Evolutionary conservation across 305 asterid genomes (phyloP).

Genomic region (Fraxinus baroniana): DNA sequence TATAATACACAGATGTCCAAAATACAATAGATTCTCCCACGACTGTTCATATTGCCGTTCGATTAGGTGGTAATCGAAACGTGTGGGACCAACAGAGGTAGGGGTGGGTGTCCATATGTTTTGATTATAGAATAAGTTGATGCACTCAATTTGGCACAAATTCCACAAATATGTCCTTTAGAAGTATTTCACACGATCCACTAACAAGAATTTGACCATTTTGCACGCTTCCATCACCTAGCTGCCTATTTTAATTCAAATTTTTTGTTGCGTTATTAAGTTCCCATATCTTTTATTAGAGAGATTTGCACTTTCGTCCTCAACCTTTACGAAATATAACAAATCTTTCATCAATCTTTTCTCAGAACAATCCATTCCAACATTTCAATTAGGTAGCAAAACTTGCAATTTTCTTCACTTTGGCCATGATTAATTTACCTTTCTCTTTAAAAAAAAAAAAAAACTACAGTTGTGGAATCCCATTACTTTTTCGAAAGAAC

Average conservation of each 20-base stretch:
- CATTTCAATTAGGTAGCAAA: not conserved
- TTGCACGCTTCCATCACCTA: not conserved
- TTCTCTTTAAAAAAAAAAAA: no score
- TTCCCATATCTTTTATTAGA: not conserved
- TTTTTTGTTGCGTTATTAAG: not conserved
- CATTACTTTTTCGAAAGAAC: not conserved
- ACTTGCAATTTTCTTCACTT: not conserved
- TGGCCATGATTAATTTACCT: not conserved
- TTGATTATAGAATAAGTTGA: slow-evolving; percentile 19
- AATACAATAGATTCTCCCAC: slow-evolving; percentile 9
- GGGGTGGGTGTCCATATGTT: slow-evolving; percentile 37
- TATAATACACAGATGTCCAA: slow-evolving; percentile 32
- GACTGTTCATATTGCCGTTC: slow-evolving; percentile 37
- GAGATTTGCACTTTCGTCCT: not conserved
- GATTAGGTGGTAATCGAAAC: slow-evolving; percentile 19
- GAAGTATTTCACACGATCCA: slow-evolving; percentile 11
- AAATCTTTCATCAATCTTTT: not conserved
- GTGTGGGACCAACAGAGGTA: slow-evolving; percentile 25
- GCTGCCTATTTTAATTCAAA: not conserved
- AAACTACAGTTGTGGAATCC: not conserved
- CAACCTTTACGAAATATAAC: not conserved
- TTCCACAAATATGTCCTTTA: slow-evolving; percentile 7
- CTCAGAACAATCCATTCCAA: not conserved
- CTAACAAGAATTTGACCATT: slow-evolving; percentile 25
- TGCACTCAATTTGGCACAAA: slow-evolving; percentile 41